These are phyloP conservation scores for Carex cristatella DNA, from an alignment of 176 grass and related monocot genomes.

Conservation along the genomic window DNA sequence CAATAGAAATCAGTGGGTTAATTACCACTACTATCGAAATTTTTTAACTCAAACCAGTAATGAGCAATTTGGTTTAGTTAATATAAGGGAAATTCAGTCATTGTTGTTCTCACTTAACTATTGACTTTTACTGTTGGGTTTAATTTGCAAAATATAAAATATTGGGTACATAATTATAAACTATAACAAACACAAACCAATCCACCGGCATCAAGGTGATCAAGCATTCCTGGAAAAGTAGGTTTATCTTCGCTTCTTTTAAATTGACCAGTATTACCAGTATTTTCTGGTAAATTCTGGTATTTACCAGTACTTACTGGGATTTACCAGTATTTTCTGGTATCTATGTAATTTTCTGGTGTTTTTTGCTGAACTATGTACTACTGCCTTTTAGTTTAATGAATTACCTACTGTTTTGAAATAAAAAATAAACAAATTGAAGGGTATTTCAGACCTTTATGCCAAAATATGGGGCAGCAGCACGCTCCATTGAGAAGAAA, in stretches of 20 bases:
- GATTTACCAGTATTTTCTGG: no score
- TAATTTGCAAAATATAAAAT: background rate
- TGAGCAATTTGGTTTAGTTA: background rate
- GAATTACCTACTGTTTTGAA: no score
- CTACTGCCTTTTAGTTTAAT: no score
- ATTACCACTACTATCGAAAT: no score
- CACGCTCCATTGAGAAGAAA: background rate
- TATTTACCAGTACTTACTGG: no score
- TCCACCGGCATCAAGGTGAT: slow-evolving; percentile 92
- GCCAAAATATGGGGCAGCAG: slow-evolving; percentile 93
- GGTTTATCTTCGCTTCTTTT: slow-evolving; percentile 80
- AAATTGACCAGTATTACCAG: no score
- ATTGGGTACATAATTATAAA: background rate
- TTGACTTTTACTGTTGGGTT: background rate
- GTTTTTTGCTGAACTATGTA: no score
- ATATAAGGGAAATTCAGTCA: background rate
- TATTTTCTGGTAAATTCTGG: no score
- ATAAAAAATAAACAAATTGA: background rate
- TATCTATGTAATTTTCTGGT: no score
- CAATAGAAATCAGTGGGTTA: no score
- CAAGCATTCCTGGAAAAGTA: slow-evolving; percentile 87
- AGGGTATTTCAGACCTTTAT: slow-evolving; percentile 59
- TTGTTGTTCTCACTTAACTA: background rate
- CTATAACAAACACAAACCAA: slow-evolving; percentile 33
- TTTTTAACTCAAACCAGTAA: background rate